A percentile compares a stretch with the other conserved stretches of the same genome.
These are phyloP conservation scores for Tylopilus sp. DNA, from an alignment of 768 basidiomycete genomes.

Conservation along the genomic window DNA sequence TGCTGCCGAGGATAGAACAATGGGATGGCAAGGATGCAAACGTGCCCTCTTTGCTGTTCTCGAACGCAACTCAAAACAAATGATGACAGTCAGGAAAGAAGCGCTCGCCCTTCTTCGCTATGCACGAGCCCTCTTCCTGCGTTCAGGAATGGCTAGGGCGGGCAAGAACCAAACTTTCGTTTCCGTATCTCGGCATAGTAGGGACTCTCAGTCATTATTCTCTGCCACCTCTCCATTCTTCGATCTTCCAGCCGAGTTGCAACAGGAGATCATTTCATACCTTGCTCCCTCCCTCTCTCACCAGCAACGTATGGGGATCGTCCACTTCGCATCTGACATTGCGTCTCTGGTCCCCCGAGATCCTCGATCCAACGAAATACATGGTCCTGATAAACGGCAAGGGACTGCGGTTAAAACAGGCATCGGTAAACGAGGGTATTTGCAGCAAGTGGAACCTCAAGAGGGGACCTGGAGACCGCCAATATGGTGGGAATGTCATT, in stretches of 20 bases:
- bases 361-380: constrained; percentile 16
- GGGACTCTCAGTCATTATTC: constrained; percentile 7
- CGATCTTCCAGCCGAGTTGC: constrained; percentile 54
- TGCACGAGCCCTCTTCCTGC: constrained; percentile 50
- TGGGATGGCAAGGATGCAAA: constrained; percentile 32
- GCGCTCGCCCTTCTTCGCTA: constrained; percentile 50
- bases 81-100: constrained; percentile 38
- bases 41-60: constrained; percentile 33
- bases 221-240: constrained; percentile 30
- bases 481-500: constrained; percentile 32
- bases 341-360: constrained; percentile 42
- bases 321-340: constrained; percentile 44
- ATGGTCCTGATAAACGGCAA: constrained; percentile 1
- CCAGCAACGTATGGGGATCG: constrained; percentile 51
- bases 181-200: constrained; percentile 4
- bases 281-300: constrained; percentile 55
- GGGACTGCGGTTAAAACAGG: constrained; percentile 4
- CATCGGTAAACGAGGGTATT: constrained; percentile 6
- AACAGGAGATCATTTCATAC: constrained; percentile 54
- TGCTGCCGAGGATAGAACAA: constrained; percentile 18
- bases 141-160: constrained; percentile 16
- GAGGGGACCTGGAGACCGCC: constrained; percentile 36
- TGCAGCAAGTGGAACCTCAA: constrained; percentile 9
- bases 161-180: not conserved
- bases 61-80: constrained; percentile 42